A percentile compares a stretch with the other conserved stretches of the same genome.
These are phyloP conservation scores for Hymenoscyphus fraxineus DNA, from an alignment of 2,329 filamentous ascomycete genomes.

Conservation along the genomic window DNA sequence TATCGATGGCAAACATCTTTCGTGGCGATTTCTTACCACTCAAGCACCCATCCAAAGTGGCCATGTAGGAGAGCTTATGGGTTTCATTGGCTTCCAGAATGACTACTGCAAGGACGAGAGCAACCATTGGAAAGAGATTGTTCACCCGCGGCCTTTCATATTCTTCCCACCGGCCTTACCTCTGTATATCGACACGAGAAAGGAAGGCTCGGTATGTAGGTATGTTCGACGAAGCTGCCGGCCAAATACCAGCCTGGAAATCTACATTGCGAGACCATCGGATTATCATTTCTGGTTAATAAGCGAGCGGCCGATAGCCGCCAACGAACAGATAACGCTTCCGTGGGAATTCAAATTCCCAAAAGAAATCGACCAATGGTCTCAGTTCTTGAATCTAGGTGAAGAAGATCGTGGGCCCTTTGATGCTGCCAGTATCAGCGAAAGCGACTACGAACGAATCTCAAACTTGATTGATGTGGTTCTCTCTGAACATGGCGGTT, in stretches of 20 bases:
- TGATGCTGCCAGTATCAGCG: constrained; percentile 38
- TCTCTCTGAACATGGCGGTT: constrained; percentile 74
- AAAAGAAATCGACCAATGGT: constrained; percentile 52
- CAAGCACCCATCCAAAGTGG: constrained; percentile 36
- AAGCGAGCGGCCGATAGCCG: constrained; percentile 69
- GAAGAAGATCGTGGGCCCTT: constrained; percentile 49
- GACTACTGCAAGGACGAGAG: constrained; percentile 64
- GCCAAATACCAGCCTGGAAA: constrained; percentile 85
- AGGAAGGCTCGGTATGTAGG: constrained; percentile 79
- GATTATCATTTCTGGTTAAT: constrained; percentile 94
- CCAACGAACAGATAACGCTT: constrained; percentile 60
- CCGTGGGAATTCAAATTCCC: constrained; percentile 65
- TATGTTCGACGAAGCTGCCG: constrained; percentile 91
- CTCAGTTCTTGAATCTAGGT: constrained; percentile 57
- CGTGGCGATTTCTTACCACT: constrained; percentile 64
- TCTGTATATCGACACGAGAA: constrained; percentile 87
- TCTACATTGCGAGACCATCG: constrained; percentile 68
- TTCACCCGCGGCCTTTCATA: constrained; percentile 66
- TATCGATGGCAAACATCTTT: constrained; percentile 47
- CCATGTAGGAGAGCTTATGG: constrained; percentile 67
- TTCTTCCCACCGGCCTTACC: constrained; percentile 87
- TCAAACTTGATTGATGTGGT: constrained; percentile 65
- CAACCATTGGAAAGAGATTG: constrained; percentile 66
- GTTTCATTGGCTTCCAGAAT: constrained; percentile 69
- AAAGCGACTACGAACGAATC: constrained; percentile 57